These are phyloP conservation scores for Podaxis mareebaensis DNA, from an alignment of 768 basidiomycete genomes.

Conservation along the genomic window DNA sequence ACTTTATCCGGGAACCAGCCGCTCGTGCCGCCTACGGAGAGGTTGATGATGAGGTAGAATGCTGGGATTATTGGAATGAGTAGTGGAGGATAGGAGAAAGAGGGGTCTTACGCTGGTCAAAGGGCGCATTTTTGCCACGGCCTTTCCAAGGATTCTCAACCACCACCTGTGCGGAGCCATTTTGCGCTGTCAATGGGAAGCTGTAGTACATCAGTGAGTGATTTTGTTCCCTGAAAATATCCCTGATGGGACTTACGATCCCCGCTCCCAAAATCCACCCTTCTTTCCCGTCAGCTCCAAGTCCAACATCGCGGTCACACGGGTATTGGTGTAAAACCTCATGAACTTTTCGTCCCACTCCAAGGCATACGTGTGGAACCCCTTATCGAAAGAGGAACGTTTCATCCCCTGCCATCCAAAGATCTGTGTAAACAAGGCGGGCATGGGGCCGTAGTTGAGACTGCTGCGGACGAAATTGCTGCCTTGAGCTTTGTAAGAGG, in stretches of 20 bases:
- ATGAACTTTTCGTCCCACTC: constrained; percentile 79
- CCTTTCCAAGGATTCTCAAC: constrained; percentile 68
- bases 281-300: constrained; percentile 42
- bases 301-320: constrained; percentile 63
- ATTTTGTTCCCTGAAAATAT: background rate
- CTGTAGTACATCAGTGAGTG: constrained; percentile 25
- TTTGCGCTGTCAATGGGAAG: constrained; percentile 64
- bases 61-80: constrained; percentile 33
- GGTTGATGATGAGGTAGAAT: constrained; percentile 76
- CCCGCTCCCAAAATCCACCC: constrained; percentile 61
- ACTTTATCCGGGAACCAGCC: constrained; percentile 88
- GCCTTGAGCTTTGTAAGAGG: constrained; percentile 56
- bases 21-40: constrained; percentile 80
- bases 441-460: constrained; percentile 68
- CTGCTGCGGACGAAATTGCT: constrained; percentile 58
- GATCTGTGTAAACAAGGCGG: constrained; percentile 45
- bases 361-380: constrained; percentile 72
- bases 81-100: constrained; percentile 22
- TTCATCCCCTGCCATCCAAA: constrained; percentile 66
- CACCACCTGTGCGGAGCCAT: constrained; percentile 53
- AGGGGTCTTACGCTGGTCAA: constrained; percentile 65
- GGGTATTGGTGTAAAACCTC: constrained; percentile 74
- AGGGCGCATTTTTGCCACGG: constrained; percentile 66
- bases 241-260: constrained; percentile 27
- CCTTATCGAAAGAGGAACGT: constrained; percentile 34